Percentiles rank a stretch among this genome's conserved stretches.
These are phyloP conservation scores for Neltuma alba DNA, from an alignment of 306 rosid species.

Conservation along the genomic window DNA sequence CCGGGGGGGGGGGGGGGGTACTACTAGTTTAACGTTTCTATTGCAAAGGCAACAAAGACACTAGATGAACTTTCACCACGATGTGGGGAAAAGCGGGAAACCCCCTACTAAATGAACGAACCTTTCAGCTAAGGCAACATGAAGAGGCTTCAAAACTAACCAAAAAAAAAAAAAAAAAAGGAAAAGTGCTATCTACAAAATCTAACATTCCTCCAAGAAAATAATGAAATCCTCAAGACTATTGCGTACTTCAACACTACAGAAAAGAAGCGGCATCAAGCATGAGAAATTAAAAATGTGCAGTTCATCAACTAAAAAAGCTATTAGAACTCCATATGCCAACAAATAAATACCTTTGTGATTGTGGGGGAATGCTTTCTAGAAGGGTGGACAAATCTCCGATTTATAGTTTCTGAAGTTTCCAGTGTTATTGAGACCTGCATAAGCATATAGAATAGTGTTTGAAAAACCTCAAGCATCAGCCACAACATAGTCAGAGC, in stretches of 20 bases:
- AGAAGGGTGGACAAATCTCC: slow-evolving; percentile 83
- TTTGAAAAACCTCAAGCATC: slow-evolving; percentile 11
- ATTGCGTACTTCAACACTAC: neutral
- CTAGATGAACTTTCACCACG: neutral
- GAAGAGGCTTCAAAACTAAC: slow-evolving; percentile 13
- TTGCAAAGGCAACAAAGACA: neutral
- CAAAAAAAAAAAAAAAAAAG: slow-evolving; percentile 27
- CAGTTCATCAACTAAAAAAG: neutral
- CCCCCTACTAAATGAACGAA: neutral
- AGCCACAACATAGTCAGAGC: slow-evolving; percentile 24
- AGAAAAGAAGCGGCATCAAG: neutral
- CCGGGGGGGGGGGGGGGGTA: too few relatives aligned
- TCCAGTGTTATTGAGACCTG: slow-evolving; percentile 87
- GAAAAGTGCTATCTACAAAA: neutral
- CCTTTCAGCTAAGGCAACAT: neutral
- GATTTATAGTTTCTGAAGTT: slow-evolving; percentile 89
- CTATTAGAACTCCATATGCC: neutral
- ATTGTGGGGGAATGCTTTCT: slow-evolving; percentile 93
- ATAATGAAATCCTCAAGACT: neutral
- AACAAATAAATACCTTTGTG: slow-evolving; percentile 66
- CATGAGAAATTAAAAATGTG: neutral
- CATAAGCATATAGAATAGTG: neutral
- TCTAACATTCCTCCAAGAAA: neutral
- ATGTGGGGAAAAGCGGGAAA: neutral
- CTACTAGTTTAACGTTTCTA: too few relatives aligned